Evolutionary conservation across 345 rosid species (phyloP).

Genomic region (Brassica incana): DNA sequence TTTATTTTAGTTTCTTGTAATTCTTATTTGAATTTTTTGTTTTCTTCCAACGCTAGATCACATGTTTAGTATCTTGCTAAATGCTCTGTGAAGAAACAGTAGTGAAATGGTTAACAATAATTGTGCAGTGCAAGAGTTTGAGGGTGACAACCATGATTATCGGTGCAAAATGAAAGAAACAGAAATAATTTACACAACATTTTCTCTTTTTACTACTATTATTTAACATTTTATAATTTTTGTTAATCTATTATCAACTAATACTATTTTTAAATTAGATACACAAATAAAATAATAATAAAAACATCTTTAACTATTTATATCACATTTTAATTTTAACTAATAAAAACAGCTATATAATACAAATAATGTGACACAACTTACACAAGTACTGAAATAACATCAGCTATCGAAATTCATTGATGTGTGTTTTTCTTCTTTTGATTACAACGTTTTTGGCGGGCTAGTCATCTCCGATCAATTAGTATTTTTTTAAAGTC

Average conservation of each 20-base stretch:
- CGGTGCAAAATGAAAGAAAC: not conserved
- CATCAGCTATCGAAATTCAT: not conserved
- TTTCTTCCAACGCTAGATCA: slow-evolving; percentile 27
- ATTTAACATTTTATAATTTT: not conserved
- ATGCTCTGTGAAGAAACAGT: not conserved
- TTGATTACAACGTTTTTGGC: not conserved
- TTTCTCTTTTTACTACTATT: not conserved
- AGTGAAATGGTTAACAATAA: not conserved
- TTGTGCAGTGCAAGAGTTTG: not conserved
- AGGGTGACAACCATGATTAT: not conserved
- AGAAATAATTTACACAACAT: not conserved
- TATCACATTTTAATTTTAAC: not conserved
- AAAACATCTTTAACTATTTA: not conserved
- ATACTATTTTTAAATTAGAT: not conserved
- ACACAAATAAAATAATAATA: not conserved
- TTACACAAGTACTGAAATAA: not conserved
- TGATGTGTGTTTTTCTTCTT: slow-evolving; percentile 1
- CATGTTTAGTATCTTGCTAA: slow-evolving; percentile 16
- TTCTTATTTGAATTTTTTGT: slow-evolving; percentile 22
- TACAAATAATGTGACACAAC: not conserved
- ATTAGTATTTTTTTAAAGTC: not conserved
- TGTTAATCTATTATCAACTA: not conserved
- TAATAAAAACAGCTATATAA: not conserved
- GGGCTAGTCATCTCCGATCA: not conserved
- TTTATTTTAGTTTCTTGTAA: slow-evolving; percentile 17